Evolutionary conservation across 2,329 filamentous ascomycete genomes (phyloP).

Genomic region (Cordyceps cicadae): DNA sequence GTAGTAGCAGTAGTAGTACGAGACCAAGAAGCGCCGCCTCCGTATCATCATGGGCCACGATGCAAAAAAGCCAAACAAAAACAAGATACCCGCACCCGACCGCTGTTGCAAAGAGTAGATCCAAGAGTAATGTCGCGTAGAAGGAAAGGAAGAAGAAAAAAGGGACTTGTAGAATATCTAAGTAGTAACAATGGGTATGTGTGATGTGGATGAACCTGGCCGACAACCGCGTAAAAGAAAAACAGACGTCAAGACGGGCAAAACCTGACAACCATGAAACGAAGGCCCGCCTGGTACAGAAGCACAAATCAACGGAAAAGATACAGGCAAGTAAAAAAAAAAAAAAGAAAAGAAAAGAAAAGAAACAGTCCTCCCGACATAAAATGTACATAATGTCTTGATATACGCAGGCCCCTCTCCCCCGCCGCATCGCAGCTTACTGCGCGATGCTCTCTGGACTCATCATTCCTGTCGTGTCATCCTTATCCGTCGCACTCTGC

Average conservation of each 20-base stretch:
- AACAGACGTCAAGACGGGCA: background rate
- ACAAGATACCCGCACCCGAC: too few relatives aligned
- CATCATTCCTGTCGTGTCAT: conserved; percentile 67
- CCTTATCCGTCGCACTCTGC: conserved; percentile 59
- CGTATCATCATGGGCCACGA: too few relatives aligned
- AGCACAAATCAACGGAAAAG: background rate
- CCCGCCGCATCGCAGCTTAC: conserved; percentile 13
- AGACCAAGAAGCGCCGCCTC: too few relatives aligned
- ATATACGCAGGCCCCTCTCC: background rate
- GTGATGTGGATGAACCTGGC: background rate
- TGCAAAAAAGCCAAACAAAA: background rate
- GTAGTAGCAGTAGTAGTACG: too few relatives aligned
- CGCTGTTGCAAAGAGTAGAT: background rate
- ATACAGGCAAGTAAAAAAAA: background rate
- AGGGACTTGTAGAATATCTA: background rate
- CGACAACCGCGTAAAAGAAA: background rate
- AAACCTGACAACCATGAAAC: background rate
- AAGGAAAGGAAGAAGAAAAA: background rate
- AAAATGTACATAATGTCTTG: conserved; percentile 3
- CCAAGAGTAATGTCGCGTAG: too few relatives aligned
- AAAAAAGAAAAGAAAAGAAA: background rate
- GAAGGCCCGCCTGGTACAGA: too few relatives aligned
- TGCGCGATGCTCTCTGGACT: conserved; percentile 69
- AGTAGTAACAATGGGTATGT: conserved; percentile 8
- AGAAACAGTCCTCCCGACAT: background rate